Evolutionary conservation across 108 stramenopile species (phyloP).

Genomic region (Cyclostephanos invisitatus): DNA sequence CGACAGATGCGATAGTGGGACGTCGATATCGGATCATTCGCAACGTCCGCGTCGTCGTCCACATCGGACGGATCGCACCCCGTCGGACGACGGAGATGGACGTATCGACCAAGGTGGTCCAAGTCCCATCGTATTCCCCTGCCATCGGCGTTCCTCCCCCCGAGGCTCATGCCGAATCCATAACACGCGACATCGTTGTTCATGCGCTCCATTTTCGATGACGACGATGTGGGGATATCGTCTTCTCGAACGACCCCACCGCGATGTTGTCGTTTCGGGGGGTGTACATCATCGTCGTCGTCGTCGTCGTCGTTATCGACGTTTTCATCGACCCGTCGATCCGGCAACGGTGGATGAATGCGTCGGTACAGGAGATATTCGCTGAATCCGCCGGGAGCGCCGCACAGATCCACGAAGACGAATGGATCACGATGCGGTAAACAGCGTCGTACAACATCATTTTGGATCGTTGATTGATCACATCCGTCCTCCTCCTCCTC

Average conservation of each 20-base stretch:
- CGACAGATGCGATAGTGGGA: conserved; percentile 54
- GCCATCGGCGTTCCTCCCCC: conserved; percentile 77
- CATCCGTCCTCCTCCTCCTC: not conserved
- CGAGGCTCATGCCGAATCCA: conserved; percentile 87
- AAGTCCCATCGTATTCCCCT: conserved; percentile 68
- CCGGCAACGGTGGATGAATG: conserved; percentile 11
- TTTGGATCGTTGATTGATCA: not conserved
- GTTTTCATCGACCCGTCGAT: too few relatives aligned
- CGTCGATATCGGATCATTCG: not conserved
- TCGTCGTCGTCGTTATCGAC: too few relatives aligned
- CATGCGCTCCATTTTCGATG: not conserved
- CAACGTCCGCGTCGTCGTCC: not conserved
- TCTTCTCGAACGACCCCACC: too few relatives aligned
- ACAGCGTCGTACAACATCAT: too few relatives aligned
- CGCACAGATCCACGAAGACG: conserved; percentile 86
- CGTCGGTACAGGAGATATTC: conserved; percentile 80
- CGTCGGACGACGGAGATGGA: not conserved
- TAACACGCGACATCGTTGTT: conserved; percentile 20
- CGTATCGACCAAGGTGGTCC: conserved; percentile 37
- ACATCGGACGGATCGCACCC: too few relatives aligned
- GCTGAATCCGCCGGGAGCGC: conserved; percentile 88
- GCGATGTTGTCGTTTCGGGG: too few relatives aligned
- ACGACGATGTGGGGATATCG: too few relatives aligned
- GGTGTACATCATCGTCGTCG: too few relatives aligned
- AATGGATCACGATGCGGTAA: conserved; percentile 26